Conservation (phyloP, 2,329 filamentous ascomycete genomes). For the Epichloe uncinata region DNA sequence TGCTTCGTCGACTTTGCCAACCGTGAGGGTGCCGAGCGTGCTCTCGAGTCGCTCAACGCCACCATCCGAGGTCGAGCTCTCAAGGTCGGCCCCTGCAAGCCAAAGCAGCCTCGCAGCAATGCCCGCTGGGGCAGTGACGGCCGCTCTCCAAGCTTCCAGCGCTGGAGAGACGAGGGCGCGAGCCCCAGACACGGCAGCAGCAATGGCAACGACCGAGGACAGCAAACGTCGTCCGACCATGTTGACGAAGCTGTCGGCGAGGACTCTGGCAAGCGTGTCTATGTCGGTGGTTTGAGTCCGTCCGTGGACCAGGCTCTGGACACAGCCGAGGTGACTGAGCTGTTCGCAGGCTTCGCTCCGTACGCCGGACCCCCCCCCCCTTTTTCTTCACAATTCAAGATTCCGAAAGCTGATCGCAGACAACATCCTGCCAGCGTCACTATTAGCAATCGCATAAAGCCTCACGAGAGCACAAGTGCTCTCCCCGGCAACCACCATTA, state of each 20-base stretch:
- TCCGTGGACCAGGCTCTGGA: conserved; percentile 35
- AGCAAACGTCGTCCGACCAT: neutral
- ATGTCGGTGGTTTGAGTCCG: conserved; percentile 35
- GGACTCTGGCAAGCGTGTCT: conserved; percentile 24
- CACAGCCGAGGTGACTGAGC: conserved; percentile 29
- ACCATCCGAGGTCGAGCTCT: conserved; percentile 44
- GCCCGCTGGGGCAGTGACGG: conserved; percentile 1
- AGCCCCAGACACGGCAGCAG: neutral
- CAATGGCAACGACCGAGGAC: neutral
- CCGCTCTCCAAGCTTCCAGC: conserved; percentile 17
- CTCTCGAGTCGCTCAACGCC: conserved; percentile 40
- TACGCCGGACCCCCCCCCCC: conserved; percentile 10
- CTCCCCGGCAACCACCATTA: conserved; percentile 45
- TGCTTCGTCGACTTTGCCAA: conserved; percentile 58
- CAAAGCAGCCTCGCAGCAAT: conserved; percentile 25
- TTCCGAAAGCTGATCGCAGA: neutral
- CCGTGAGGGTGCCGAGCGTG: conserved; percentile 37
- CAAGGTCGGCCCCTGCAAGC: conserved; percentile 51
- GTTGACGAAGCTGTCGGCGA: neutral
- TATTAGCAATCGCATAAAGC: conserved; percentile 42
- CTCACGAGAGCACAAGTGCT: conserved; percentile 39
- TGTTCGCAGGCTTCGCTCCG: conserved; percentile 32
- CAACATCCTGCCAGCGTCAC: conserved; percentile 7
- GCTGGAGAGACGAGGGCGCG: conserved; percentile 32
- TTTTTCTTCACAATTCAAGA: too few species aligned